These are phyloP conservation scores for Paraphaeosphaeria sporulosa DNA, from an alignment of 2,329 filamentous ascomycete species.

Conservation along the genomic window DNA sequence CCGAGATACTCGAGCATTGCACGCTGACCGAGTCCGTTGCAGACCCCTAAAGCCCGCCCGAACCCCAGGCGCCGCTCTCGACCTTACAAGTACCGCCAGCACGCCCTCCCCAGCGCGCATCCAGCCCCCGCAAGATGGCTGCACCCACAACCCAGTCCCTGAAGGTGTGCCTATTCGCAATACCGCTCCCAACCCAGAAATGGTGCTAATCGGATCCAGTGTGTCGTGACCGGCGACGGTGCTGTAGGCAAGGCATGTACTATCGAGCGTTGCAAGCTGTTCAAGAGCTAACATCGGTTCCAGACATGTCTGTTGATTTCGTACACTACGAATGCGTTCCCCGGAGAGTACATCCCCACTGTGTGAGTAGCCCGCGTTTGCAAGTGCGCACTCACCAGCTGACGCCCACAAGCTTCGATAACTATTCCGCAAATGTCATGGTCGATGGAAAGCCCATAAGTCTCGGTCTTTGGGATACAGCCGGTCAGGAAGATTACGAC, in stretches of 20 bases:
- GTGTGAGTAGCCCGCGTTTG: slow-evolving; percentile 67
- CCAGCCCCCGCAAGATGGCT: slow-evolving; percentile 63
- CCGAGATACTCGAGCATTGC: neutral
- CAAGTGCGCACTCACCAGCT: slow-evolving; percentile 27
- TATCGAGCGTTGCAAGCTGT: slow-evolving; percentile 24
- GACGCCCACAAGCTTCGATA: slow-evolving; percentile 77
- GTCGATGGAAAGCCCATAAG: slow-evolving; percentile 98
- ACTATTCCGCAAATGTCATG: slow-evolving; percentile 99
- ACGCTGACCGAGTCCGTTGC: slow-evolving; percentile 9
- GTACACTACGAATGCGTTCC: slow-evolving; percentile 99
- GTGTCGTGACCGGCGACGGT: slow-evolving; percentile 98
- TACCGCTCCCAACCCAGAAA: neutral
- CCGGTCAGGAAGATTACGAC: slow-evolving; percentile 98
- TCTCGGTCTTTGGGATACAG: slow-evolving; percentile 97
- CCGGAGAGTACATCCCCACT: slow-evolving; percentile 99
- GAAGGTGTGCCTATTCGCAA: slow-evolving; percentile 68
- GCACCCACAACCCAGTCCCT: slow-evolving; percentile 87
- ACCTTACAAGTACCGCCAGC: slow-evolving; percentile 9
- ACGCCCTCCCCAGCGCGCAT: slow-evolving; percentile 18
- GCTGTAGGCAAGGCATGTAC: slow-evolving; percentile 91
- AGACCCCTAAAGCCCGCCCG: slow-evolving; percentile 7
- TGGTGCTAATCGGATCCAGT: slow-evolving; percentile 64
- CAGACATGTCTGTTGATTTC: slow-evolving; percentile 99
- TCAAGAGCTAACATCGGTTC: slow-evolving; percentile 33
- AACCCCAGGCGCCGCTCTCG: slow-evolving; percentile 12